Evolutionary conservation across 345 rosid species (phyloP), one percentile per base, ranked within the genome.

Genomic region (Jatropha curcas): DNA sequence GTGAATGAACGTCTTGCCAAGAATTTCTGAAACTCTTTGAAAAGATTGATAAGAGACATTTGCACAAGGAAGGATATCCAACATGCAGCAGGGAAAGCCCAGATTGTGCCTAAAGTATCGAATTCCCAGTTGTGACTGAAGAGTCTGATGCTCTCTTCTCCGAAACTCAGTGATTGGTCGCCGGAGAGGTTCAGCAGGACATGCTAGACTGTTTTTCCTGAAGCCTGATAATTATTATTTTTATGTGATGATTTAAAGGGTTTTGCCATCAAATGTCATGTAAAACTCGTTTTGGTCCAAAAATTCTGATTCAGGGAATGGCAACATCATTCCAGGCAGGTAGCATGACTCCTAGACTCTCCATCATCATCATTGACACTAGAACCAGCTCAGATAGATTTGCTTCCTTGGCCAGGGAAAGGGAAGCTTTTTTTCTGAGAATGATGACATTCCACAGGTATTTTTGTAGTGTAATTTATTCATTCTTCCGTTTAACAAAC

Each of bases 251-350:
- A 93, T 80, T 79, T 96, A 82, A 96, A 92, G 84, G 91, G 97
- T n/a, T 55, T 83, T 96, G 71, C 90, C 97, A 76, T 80, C 92
- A n/a, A 68, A 90, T 93, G 93, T 91, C 97, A 74, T 96, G 99
- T 81, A 96, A 71, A 88, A 90, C 95, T 51, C 97, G 98, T 76
- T 92, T 92, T 79, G 96, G 98, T 67, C 88, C 95, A 68, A 96
- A 96, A 86, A n/a, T n/a, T 91, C 98, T 64, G 98, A 95, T n/a
- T 83, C 96, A 87, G 77, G 98, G 97, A 80, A 91, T 95, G 98
- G 82, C 99, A 50, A 91, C 98, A 67, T 96, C 99, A 43, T 93
- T 98, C n/a, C n/a, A n/a, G 37, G 98, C 93, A 71, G 95, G 99
- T 73, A 96, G 99, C 86, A 87, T 93, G 92, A 96, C 99, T 77